Evolutionary conservation across 1,284 basidiomycete species (phyloP).

Genomic region (Ustilago shanxiensis): DNA sequence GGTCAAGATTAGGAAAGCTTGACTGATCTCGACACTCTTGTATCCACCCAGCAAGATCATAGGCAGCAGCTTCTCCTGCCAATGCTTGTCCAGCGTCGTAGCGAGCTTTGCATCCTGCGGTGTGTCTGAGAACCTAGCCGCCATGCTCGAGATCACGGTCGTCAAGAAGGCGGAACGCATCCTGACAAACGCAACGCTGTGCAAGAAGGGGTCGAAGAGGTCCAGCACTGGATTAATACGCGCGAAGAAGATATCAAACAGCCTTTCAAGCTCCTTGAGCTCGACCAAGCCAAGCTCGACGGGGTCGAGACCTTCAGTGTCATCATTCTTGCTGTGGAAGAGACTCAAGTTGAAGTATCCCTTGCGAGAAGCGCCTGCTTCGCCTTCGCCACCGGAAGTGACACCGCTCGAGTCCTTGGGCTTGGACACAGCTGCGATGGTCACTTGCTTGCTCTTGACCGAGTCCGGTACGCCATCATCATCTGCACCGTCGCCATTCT

Average conservation of each 20-base stretch:
- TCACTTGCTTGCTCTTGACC: constrained; percentile 49
- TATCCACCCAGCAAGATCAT: constrained; percentile 58
- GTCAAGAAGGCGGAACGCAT: constrained; percentile 60
- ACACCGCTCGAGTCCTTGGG: constrained; percentile 35
- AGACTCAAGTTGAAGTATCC: constrained; percentile 61
- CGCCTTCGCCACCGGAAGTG: constrained; percentile 43
- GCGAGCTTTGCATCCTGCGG: constrained; percentile 57
- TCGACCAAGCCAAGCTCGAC: constrained; percentile 54
- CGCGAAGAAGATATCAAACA: constrained; percentile 64
- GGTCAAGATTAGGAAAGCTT: constrained; percentile 60
- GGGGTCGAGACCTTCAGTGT: constrained; percentile 53
- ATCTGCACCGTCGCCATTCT: constrained; percentile 39
- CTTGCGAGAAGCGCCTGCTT: constrained; percentile 58
- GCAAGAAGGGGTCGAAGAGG: constrained; percentile 62
- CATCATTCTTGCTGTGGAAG: constrained; percentile 62
- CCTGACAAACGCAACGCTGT: constrained; percentile 58
- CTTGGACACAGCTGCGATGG: constrained; percentile 24
- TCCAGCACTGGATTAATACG: constrained; percentile 61
- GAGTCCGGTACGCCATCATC: constrained; percentile 25
- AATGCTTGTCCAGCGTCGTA: constrained; percentile 52
- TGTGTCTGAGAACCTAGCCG: constrained; percentile 57
- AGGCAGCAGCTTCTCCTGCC: constrained; percentile 59
- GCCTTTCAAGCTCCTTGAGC: constrained; percentile 54
- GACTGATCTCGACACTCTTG: constrained; percentile 64
- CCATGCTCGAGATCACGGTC: constrained; percentile 58